phyloP scores from a whole-genome alignment of 2,329 filamentous ascomycete species.

The Pseudocercospora fijiensis region DNA sequence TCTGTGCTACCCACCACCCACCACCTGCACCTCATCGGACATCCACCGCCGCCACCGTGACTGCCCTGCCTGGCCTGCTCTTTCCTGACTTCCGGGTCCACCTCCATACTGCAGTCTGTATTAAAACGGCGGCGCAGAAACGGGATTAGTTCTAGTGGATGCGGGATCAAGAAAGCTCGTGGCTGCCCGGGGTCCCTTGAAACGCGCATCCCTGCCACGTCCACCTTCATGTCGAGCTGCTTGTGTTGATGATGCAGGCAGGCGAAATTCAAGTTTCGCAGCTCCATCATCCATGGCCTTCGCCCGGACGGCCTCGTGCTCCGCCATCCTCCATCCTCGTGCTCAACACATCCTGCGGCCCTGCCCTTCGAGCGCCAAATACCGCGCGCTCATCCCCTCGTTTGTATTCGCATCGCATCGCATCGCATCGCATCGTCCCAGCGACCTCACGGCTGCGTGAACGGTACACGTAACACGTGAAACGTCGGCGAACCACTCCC shows the following conservation, averaged over 20 bases:
- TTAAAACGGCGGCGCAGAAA: neutral
- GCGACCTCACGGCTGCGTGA: neutral
- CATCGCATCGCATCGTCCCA: neutral
- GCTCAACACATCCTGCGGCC: neutral
- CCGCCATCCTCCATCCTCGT: too few relatives aligned
- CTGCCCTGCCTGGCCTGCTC: neutral
- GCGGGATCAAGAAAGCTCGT: constrained; percentile 9
- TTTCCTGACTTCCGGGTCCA: neutral
- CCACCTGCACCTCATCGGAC: too few relatives aligned
- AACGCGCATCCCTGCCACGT: constrained; percentile 14
- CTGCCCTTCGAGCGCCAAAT: neutral
- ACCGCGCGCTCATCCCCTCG: neutral
- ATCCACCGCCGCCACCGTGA: too few relatives aligned
- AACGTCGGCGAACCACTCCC: constrained; percentile 2
- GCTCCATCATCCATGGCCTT: neutral
- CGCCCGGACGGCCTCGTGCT: neutral
- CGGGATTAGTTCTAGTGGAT: constrained; percentile 11
- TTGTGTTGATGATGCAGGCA: too few relatives aligned
- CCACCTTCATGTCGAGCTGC: constrained; percentile 14
- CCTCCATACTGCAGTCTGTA: constrained; percentile 8
- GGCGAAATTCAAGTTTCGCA: constrained; percentile 22
- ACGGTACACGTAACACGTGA: neutral
- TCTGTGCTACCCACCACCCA: too few relatives aligned
- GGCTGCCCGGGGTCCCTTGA: constrained; percentile 16
- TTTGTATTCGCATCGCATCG: neutral